These are phyloP conservation scores for Micromonas commoda DNA, from an alignment of 139 green algal genomes.

Conservation along the genomic window DNA sequence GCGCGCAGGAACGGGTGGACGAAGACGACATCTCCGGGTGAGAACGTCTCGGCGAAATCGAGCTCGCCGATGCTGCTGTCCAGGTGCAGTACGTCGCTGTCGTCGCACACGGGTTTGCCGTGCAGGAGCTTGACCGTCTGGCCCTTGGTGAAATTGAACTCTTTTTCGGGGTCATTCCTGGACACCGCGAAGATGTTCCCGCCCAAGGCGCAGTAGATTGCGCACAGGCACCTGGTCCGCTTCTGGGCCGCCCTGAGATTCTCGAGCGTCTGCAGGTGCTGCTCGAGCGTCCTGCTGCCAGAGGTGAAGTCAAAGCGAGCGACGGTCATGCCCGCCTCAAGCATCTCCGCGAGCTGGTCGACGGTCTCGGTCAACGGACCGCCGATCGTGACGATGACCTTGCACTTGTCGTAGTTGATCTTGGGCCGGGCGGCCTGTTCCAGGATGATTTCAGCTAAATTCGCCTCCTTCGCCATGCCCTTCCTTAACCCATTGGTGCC, in stretches of 20 bases:
- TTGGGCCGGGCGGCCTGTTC: background rate
- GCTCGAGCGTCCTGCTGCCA: background rate
- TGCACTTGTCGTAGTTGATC: background rate
- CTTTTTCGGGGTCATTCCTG: background rate
- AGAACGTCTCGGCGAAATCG: background rate
- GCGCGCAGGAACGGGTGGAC: background rate
- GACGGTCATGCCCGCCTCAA: constrained; percentile 57
- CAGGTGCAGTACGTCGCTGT: background rate
- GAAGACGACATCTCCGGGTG: background rate
- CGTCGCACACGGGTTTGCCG: background rate
- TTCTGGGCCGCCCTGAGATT: background rate
- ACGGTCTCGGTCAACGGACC: constrained; percentile 46
- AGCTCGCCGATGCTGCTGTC: background rate
- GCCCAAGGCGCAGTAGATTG: background rate
- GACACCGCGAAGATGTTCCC: background rate
- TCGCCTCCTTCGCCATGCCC: background rate
- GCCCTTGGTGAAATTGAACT: background rate
- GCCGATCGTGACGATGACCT: constrained; percentile 61
- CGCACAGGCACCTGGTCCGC: background rate
- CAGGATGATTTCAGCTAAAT: background rate
- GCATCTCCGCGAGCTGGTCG: constrained; percentile 41
- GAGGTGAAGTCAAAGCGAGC: constrained; percentile 58
- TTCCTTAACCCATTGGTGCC: background rate
- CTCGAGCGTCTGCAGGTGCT: background rate
- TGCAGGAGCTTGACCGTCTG: background rate